Evolutionary conservation across 1,139 yeast species (phyloP).

Genomic region (Protomyces lactucae-debilis): DNA sequence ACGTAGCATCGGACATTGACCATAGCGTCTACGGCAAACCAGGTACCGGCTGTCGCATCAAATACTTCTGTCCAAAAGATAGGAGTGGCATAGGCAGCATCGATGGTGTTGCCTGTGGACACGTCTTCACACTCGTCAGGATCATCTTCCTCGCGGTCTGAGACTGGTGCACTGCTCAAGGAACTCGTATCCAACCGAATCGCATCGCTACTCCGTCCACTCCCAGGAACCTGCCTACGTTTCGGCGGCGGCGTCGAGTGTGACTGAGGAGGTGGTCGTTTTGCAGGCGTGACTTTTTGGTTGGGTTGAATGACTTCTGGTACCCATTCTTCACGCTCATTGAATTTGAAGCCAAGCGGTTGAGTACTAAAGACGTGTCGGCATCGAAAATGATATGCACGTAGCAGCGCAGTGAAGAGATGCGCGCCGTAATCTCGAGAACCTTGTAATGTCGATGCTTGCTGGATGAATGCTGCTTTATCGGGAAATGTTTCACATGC

Average conservation of each 20-base stretch:
- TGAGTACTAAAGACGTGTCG: slow-evolving; percentile 78
- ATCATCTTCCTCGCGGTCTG: neutral
- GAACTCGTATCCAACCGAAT: neutral
- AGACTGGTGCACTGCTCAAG: neutral
- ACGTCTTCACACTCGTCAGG: neutral
- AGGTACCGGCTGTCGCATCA: slow-evolving; percentile 60
- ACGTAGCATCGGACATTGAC: slow-evolving; percentile 43
- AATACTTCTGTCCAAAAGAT: slow-evolving; percentile 92
- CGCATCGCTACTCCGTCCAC: neutral
- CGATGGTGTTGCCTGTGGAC: neutral
- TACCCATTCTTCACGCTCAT: slow-evolving; percentile 30
- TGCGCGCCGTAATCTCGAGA: slow-evolving; percentile 77
- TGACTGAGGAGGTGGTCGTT: neutral
- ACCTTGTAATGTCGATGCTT: slow-evolving; percentile 52
- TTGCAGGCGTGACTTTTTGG: neutral
- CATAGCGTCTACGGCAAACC: slow-evolving; percentile 82
- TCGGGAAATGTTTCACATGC: slow-evolving; percentile 34
- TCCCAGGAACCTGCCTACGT: neutral
- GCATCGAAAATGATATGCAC: slow-evolving; percentile 67
- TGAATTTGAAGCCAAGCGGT: slow-evolving; percentile 75
- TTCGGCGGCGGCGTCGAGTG: neutral
- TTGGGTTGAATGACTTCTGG: neutral
- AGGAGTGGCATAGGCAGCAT: slow-evolving; percentile 49
- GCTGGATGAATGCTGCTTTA: slow-evolving; percentile 43
- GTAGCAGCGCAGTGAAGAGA: slow-evolving; percentile 71